A percentile compares a stretch with the other conserved stretches of the same genome.
phyloP scores from a whole-genome alignment of 805 yeast species.

The Kodamaea hsintzibuensis region DNA sequence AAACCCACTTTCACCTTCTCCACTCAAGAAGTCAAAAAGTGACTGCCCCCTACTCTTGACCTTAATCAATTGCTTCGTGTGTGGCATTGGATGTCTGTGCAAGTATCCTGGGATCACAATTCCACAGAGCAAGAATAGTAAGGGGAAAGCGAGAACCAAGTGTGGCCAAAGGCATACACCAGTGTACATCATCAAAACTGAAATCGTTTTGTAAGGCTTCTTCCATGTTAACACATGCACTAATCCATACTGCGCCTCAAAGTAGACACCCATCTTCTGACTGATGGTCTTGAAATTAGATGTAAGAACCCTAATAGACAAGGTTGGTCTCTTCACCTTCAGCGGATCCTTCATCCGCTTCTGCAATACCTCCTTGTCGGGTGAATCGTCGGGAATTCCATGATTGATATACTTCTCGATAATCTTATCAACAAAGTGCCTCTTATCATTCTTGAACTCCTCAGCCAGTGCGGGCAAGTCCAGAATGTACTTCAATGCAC shows the following conservation, averaged over 20 bases:
- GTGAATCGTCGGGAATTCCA: constrained; percentile 49
- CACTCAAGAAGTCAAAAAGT: constrained; percentile 42
- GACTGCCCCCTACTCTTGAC: constrained; percentile 56
- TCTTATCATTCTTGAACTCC: constrained; percentile 20
- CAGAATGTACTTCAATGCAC: constrained; percentile 17
- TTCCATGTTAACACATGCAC: constrained; percentile 72
- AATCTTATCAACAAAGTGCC: constrained; percentile 59
- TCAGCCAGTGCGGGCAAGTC: constrained; percentile 32
- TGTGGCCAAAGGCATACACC: constrained; percentile 72
- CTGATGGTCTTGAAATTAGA: constrained; percentile 61
- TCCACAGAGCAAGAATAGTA: constrained; percentile 53
- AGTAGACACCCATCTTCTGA: constrained; percentile 54
- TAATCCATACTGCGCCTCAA: constrained; percentile 61
- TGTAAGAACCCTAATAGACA: constrained; percentile 58
- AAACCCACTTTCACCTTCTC: constrained; percentile 32
- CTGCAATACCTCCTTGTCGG: constrained; percentile 47
- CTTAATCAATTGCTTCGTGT: constrained; percentile 43
- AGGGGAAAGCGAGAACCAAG: constrained; percentile 62
- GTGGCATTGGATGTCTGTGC: constrained; percentile 60
- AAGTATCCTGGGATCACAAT: constrained; percentile 71
- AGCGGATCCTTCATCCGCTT: constrained; percentile 46
- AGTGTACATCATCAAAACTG: constrained; percentile 60
- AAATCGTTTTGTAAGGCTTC: constrained; percentile 66
- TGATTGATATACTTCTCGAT: constrained; percentile 54
- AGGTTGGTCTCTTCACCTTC: constrained; percentile 45